These are phyloP conservation scores for Saccharomycodes ludwigii DNA, from an alignment of 805 yeast genomes.

Conservation along the genomic window DNA sequence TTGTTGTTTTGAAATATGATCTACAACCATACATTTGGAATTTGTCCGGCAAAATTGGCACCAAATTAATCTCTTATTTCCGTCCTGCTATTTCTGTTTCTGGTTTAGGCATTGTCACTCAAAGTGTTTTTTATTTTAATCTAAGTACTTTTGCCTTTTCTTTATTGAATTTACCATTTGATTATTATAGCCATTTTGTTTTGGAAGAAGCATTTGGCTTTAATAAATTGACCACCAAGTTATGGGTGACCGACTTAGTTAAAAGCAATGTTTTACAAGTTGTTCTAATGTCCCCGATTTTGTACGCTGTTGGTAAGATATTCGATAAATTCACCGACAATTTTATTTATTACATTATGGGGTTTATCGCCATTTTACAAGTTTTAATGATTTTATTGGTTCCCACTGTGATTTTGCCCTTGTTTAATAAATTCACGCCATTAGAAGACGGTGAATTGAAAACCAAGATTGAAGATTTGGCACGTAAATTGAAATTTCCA, in stretches of 20 bases:
- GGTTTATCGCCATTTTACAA: constrained; percentile 59
- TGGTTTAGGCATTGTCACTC: constrained; percentile 51
- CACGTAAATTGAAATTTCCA: constrained; percentile 70
- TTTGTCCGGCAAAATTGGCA: constrained; percentile 29
- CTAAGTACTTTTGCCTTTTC: constrained; percentile 27
- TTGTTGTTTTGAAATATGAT: constrained; percentile 47
- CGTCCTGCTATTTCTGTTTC: too few species aligned
- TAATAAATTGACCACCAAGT: constrained; percentile 63
- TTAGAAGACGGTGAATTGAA: constrained; percentile 84
- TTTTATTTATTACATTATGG: constrained; percentile 71
- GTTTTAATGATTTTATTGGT: constrained; percentile 60
- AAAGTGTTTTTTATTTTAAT: constrained; percentile 54
- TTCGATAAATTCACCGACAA: constrained; percentile 67
- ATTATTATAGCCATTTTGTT: constrained; percentile 71
- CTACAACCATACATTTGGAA: constrained; percentile 54
- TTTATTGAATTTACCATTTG: constrained; percentile 50
- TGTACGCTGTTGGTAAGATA: constrained; percentile 69
- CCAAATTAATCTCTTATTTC: constrained; percentile 4
- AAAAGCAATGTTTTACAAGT: constrained; percentile 45
- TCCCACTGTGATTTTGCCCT: constrained; percentile 83
- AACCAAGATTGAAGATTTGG: constrained; percentile 67
- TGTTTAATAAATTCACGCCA: constrained; percentile 85
- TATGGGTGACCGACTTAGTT: constrained; percentile 64
- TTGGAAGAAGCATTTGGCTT: constrained; percentile 89
- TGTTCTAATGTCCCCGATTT: constrained; percentile 57